phyloP scores from a whole-genome alignment of 2,329 filamentous ascomycete genomes.

The Aspergillus caelatus region DNA sequence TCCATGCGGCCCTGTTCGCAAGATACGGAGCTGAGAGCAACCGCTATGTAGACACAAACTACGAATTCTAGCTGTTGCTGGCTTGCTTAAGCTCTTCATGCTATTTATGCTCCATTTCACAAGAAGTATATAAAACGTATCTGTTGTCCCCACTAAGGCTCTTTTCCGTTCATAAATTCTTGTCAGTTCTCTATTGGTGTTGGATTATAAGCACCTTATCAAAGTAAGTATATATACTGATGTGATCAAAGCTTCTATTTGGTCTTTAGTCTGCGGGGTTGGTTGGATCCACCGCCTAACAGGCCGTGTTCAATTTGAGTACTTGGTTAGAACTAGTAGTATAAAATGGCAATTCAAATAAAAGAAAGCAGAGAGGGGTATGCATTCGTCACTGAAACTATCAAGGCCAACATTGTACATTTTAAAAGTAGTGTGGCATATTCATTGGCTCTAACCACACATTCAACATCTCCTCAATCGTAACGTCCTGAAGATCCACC shows the following conservation, averaged over 20 bases:
- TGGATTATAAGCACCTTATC: not conserved
- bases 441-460: not conserved
- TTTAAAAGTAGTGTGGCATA: not conserved
- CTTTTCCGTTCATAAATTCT: not conserved
- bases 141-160: not conserved
- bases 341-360: not conserved
- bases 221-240: not conserved
- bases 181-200: not conserved
- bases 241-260: not conserved
- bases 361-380: not conserved
- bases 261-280: not conserved
- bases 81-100: not conserved
- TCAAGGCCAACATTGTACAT: not conserved
- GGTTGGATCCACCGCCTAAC: not conserved
- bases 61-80: not conserved
- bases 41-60: not conserved
- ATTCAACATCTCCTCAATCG: conserved; percentile 6
- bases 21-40: not conserved
- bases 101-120: not conserved
- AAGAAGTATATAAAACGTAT: not conserved
- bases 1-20: not conserved
- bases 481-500: conserved; percentile 4
- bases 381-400: not conserved
- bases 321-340: not conserved
- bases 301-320: not conserved